A percentile compares a stretch with the other conserved stretches of the same genome.
phyloP scores from a whole-genome alignment of 148 eudicot species.

The Simmondsia chinensis region DNA sequence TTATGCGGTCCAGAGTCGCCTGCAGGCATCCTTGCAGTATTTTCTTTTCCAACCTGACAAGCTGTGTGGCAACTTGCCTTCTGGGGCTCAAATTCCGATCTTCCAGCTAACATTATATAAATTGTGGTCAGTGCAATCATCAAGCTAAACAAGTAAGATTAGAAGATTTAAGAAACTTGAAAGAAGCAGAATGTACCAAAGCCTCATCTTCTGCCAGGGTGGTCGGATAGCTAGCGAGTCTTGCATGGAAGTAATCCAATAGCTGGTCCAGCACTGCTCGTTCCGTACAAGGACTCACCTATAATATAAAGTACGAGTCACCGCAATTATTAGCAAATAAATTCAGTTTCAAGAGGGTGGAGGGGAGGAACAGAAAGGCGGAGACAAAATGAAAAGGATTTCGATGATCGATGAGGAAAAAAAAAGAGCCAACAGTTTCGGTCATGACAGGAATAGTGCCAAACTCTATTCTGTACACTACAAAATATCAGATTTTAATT shows the following conservation, averaged over 20 bases:
- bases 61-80: constrained; percentile 87
- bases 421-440: no score
- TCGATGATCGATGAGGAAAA: no score
- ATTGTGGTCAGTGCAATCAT: constrained; percentile 5
- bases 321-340: background rate
- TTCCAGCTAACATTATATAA: constrained; percentile 48
- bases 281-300: constrained; percentile 94
- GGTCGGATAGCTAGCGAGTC: constrained; percentile 75
- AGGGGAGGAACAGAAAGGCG: background rate
- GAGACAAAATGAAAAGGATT: no score
- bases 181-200: constrained; percentile 38
- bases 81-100: constrained; percentile 65
- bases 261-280: constrained; percentile 92
- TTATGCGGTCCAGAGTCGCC: constrained; percentile 54
- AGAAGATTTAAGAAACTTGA: constrained; percentile 1
- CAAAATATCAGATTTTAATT: no score
- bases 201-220: constrained; percentile 65
- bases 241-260: constrained; percentile 49
- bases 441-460: no score
- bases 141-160: background rate
- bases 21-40: constrained; percentile 70
- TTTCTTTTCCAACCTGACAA: constrained; percentile 87
- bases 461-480: no score
- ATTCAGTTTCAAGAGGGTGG: background rate
- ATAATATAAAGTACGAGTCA: constrained; percentile 4